Percentiles rank a stretch among this genome's conserved stretches.
These are phyloP conservation scores for Phycomyces blakesleeanus DNA, from an alignment of 192 early-diverging fungal genomes.

Conservation along the genomic window DNA sequence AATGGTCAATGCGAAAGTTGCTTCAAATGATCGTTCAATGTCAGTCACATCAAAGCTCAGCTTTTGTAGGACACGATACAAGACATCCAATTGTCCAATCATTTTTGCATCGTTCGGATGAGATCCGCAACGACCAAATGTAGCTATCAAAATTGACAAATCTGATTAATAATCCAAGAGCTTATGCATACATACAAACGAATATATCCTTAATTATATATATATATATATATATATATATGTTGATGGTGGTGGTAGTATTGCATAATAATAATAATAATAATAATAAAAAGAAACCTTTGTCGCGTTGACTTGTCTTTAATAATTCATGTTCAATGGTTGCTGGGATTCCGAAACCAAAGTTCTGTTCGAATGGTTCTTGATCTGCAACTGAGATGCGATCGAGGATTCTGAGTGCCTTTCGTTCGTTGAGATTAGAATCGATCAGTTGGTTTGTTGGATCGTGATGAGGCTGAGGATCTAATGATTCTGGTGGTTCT, in stretches of 20 bases:
- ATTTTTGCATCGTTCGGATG: constrained; percentile 10
- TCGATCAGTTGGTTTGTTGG: too few relatives aligned
- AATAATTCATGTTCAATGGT: constrained; percentile 5
- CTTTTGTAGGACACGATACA: constrained; percentile 40
- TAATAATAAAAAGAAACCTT: too few relatives aligned
- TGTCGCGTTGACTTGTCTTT: too few relatives aligned
- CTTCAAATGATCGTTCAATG: constrained; percentile 40
- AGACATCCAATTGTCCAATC: constrained; percentile 41
- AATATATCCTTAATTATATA: too few relatives aligned
- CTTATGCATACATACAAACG: too few relatives aligned
- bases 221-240: too few relatives aligned
- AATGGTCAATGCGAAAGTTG: constrained; percentile 34
- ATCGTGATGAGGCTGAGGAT: too few relatives aligned
- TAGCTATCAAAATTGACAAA: neutral
- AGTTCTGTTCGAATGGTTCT: neutral
- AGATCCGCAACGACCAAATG: neutral
- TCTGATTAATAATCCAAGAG: neutral
- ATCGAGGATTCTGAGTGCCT: neutral
- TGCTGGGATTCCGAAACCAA: constrained; percentile 5
- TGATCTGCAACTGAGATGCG: neutral
- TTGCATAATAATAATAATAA: too few relatives aligned
- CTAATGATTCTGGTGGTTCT: neutral
- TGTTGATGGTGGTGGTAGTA: too few relatives aligned
- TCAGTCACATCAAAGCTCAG: constrained; percentile 44
- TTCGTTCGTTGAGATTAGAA: constrained; percentile 6